Base-by-base conservation (phyloP, 352 stramenopile genomes). In the Blastocystis sp. region DNA sequence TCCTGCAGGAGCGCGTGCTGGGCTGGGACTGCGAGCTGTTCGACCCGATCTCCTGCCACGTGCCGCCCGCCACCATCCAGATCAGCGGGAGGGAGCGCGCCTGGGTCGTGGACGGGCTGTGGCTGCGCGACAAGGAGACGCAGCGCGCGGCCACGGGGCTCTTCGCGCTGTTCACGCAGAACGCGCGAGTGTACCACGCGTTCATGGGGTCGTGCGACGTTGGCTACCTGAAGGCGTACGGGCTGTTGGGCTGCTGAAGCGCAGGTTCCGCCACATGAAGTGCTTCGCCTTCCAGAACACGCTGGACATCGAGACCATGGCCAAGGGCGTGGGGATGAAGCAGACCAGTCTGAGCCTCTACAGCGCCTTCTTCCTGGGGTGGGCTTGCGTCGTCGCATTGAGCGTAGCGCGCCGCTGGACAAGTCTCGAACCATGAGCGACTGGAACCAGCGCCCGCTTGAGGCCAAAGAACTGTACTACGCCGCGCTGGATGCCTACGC, bases 41-140 rank as follows among this genome's bases (percentile, higher is more conserved):
- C 52, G 45, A 9, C 2, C 48, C 23, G 14, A 23, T 62, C 17
- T 62, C 28, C 0, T 48, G 28, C 28, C 28, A 34, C 28, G 28
- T 34, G 28, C 28, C 28, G 28, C 38, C 71, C 10, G 38, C 64
- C n/a, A 65, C 48, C 19, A 81, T 81, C 66, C 71, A 81, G 3
- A 81, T 81, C 41, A 34, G 19, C 0, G 71, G 48, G 21, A 53
- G 14, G 28, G 38, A 64, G 53, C 41, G 23, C 21, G 43, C 43
- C 38, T 81, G 71, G 71, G 66, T 81, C 17, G 41, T 81, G 28
- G 71, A 81, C 60, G 71, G 71, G 38, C 10, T 81, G 3, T 81
- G 71, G 71, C n/a, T 81, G 60, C 4, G 0, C 7, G 17, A 23
- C 48, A 34, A 34, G 28, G 28, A 34, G 28, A 34, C 28, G 28